phyloP scores from a whole-genome alignment of 257 asterid species.

The Nicotiana paniculata region DNA sequence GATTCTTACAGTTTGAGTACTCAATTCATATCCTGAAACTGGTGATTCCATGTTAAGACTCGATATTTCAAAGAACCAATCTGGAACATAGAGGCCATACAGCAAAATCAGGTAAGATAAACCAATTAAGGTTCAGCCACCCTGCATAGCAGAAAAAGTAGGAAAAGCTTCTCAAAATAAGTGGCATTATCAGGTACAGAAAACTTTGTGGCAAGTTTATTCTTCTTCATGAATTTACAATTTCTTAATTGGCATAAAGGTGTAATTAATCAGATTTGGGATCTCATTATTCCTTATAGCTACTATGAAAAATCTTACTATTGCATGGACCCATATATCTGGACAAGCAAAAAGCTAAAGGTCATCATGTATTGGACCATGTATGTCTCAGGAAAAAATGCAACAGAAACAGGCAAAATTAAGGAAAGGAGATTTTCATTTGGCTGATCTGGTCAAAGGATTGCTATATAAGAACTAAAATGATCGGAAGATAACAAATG shows the following conservation, averaged over 20 bases:
- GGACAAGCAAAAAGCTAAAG: constrained; percentile 4
- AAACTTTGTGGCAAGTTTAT: not conserved
- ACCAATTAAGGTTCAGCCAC: constrained; percentile 42
- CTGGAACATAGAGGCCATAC: constrained; percentile 69
- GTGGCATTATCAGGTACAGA: not conserved
- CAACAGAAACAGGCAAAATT: not conserved
- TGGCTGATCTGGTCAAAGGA: not conserved
- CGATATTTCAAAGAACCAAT: constrained; percentile 62
- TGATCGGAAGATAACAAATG: not conserved
- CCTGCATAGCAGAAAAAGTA: constrained; percentile 34
- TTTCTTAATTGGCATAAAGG: not conserved
- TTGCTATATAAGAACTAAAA: not conserved
- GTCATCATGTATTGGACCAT: not conserved
- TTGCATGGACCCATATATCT: not conserved
- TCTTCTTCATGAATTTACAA: not conserved
- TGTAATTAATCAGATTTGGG: not conserved
- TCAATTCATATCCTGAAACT: constrained; percentile 31
- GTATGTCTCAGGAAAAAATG: not conserved
- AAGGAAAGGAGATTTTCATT: not conserved
- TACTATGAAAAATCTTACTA: not conserved
- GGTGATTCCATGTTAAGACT: constrained; percentile 27
- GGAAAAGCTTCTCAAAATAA: not conserved
- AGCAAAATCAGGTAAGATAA: constrained; percentile 50
- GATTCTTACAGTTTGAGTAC: constrained; percentile 48
- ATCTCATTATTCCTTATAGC: not conserved